Evolutionary conservation across 2,329 filamentous ascomycete species (phyloP), one percentile per base, ranked within the genome.

Genomic region (Phaeosphaeria sp.): DNA sequence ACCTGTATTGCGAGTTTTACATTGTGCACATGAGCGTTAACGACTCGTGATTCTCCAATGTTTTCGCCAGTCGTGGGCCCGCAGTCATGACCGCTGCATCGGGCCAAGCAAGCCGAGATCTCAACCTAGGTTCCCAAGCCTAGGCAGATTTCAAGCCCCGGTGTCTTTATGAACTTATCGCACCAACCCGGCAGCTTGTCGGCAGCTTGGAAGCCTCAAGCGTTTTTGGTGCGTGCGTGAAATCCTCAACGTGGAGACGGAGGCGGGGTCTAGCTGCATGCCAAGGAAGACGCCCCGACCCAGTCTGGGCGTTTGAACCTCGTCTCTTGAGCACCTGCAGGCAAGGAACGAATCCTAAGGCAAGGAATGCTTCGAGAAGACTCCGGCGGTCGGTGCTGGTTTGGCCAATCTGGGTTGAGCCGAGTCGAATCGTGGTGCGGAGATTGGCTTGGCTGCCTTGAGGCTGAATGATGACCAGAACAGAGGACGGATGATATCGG

Each of bases 401-500:
- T 17, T 15, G 48, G 22, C 65, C 66, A 59, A 67, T 66, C 58
- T 60, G 23, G 27, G 17, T 30, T 10, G 18, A 15, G 66, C 66
- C 64, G 65, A 68, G 66, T 53, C 46, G 50, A 54, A 42, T 51
- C 48, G 46, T 48, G 27, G 43, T 43, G 49, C 18, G 41, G 17
- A 50, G 25, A 21, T 21, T 23, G 27, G 53, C 65, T 69, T 69
- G 66, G 66, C 63, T 22, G 42, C 22, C 50, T 51, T 42, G 39
- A 43, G 47, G 46, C 50, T 25, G 49, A 46, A 22, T 30, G 7
- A 20, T 33, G 9, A 27, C 11, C 52, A 46, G 42, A 42, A 15
- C 33, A 46, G 52, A 50, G 55, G 51, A 61, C 64, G 63, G 64
- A 53, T 51, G 18, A 59, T 52, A 42, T 49, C 65, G 66, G 66